Percentiles rank a stretch among this genome's conserved stretches.
Evolutionary conservation across 2,329 filamentous ascomycete genomes (phyloP).

Genomic region (Emericellopsis cladophorae): DNA sequence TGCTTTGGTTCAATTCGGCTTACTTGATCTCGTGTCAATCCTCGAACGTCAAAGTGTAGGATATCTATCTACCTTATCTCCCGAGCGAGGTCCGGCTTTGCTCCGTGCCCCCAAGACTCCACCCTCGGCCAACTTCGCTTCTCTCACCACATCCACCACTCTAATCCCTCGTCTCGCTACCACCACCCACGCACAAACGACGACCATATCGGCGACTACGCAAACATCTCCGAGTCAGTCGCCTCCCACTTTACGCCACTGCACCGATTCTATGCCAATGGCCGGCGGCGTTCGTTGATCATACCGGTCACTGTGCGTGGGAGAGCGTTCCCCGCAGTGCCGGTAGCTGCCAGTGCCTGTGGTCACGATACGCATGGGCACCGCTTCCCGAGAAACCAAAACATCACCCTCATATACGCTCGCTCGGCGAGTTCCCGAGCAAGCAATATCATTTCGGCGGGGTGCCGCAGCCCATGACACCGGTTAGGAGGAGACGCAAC

Average conservation of each 20-base stretch:
- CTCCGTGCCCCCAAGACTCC: constrained; percentile 2
- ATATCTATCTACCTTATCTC: too few species aligned
- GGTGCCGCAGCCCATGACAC: background rate
- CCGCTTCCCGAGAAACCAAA: background rate
- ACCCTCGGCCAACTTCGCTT: constrained; percentile 2
- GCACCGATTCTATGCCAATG: constrained; percentile 32
- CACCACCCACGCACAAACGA: background rate
- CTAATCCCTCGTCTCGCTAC: background rate
- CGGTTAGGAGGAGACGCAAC: background rate
- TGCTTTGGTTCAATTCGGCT: too few species aligned
- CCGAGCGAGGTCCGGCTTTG: constrained; percentile 1
- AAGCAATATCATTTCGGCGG: too few species aligned
- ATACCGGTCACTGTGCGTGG: constrained; percentile 44
- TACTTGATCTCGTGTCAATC: too few species aligned
- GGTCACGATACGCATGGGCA: background rate
- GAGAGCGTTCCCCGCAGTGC: constrained; percentile 43
- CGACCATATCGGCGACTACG: background rate
- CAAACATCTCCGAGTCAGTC: too few species aligned
- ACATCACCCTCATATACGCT: too few species aligned
- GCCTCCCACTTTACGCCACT: background rate
- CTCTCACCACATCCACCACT: background rate
- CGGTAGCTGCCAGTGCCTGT: constrained; percentile 18
- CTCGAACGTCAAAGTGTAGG: too few species aligned
- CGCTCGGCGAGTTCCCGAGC: too few species aligned
- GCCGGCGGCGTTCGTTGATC: constrained; percentile 41